A percentile compares a stretch with the other conserved stretches of the same genome.
Conservation (phyloP, 345 rosid species). For the Citrus medica region DNA sequence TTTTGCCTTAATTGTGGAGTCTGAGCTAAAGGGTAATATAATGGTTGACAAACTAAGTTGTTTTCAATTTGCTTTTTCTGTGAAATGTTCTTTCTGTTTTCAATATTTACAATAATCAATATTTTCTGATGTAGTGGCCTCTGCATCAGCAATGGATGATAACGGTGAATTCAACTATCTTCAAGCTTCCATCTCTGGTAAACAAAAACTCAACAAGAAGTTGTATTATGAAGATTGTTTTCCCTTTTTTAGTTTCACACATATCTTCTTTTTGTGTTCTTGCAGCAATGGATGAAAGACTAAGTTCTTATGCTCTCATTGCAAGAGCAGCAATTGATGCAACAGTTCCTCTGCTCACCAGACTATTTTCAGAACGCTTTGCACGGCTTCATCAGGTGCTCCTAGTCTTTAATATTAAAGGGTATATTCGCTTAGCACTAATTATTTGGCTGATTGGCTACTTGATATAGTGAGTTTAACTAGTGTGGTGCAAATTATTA, state of each 20-base stretch:
- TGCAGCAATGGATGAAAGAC: conserved; percentile 97
- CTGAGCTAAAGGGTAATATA: conserved; percentile 71
- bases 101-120: neutral
- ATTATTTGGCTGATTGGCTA: conserved; percentile 14
- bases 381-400: conserved; percentile 82
- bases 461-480: neutral
- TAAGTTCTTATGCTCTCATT: conserved; percentile 92
- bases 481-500: neutral
- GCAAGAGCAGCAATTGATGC: conserved; percentile 86
- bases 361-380: conserved; percentile 66
- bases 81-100: conserved; percentile 18
- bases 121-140: conserved; percentile 44
- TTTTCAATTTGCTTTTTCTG: conserved; percentile 3
- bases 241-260: neutral
- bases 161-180: conserved; percentile 57
- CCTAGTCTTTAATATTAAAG: conserved; percentile 15
- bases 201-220: conserved; percentile 14
- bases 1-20: conserved; percentile 74
- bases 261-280: conserved; percentile 23
- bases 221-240: neutral
- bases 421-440: neutral
- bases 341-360: conserved; percentile 74
- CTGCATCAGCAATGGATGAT: conserved; percentile 64
- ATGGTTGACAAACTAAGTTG: conserved; percentile 10
- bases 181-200: conserved; percentile 91